Percentiles rank a stretch among this genome's conserved stretches.
These are phyloP conservation scores for Aurifilum marmelostoma DNA, from an alignment of 2,329 filamentous ascomycete genomes.

Conservation along the genomic window DNA sequence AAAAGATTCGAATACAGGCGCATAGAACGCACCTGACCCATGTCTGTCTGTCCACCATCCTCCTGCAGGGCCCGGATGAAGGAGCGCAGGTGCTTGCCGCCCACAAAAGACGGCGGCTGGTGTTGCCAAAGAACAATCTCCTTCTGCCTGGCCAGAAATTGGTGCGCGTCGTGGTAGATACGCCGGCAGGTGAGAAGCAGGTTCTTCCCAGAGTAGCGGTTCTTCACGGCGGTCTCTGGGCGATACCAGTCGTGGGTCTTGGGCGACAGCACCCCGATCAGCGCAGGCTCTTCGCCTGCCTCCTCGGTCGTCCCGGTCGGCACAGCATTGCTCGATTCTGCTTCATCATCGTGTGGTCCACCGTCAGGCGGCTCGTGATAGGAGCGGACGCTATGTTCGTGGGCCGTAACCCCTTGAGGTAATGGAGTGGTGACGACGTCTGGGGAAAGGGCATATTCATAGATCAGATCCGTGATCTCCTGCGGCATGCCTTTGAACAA, in stretches of 20 bases:
- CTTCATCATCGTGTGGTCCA: background rate
- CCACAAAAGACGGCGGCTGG: background rate
- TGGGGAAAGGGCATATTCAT: constrained; percentile 8
- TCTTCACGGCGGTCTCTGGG: background rate
- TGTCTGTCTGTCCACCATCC: background rate
- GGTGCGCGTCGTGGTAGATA: constrained; percentile 11
- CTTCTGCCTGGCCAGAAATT: background rate
- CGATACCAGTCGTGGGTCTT: constrained; percentile 22
- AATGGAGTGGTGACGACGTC: background rate
- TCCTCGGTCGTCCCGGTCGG: too few species aligned
- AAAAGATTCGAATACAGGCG: constrained; percentile 4
- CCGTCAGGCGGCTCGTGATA: background rate
- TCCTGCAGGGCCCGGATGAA: background rate
- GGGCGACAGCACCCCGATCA: too few species aligned
- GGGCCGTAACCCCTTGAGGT: background rate
- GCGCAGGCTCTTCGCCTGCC: too few species aligned
- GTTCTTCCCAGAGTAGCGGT: background rate
- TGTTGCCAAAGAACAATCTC: constrained; percentile 8
- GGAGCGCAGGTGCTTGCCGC: background rate
- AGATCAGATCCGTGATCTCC: constrained; percentile 19
- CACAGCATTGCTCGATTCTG: too few species aligned
- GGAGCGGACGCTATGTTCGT: constrained; percentile 4
- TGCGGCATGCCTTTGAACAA: constrained; percentile 12
- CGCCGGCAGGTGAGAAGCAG: constrained; percentile 18
- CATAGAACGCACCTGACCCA: background rate